These are phyloP conservation scores for Nitzschia sp. DNA, from an alignment of 108 stramenopile genomes.

Conservation along the genomic window DNA sequence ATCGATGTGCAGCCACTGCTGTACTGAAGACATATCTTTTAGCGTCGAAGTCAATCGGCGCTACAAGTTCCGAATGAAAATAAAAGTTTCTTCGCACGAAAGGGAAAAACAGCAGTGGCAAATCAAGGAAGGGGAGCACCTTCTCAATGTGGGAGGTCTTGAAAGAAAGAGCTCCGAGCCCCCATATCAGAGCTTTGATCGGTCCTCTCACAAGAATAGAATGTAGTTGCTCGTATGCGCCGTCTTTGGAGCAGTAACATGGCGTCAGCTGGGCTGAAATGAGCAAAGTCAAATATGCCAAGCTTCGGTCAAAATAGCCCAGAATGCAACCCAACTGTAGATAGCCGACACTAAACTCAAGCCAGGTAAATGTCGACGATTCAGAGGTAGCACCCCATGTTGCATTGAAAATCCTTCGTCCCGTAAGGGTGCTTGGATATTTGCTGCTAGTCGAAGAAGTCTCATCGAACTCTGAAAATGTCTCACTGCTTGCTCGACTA, in stretches of 20 bases:
- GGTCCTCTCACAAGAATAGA: conserved; percentile 43
- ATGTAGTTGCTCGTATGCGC: conserved; percentile 52
- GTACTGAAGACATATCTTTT: conserved; percentile 80
- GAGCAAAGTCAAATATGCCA: conserved; percentile 61
- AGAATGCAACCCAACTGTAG: conserved; percentile 68
- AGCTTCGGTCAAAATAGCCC: conserved; percentile 63
- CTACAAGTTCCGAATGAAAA: conserved; percentile 69
- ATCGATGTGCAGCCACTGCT: conserved; percentile 70
- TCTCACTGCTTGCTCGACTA: conserved; percentile 18
- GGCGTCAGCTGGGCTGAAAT: conserved; percentile 62
- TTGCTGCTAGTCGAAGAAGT: conserved; percentile 1
- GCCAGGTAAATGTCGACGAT: conserved; percentile 64
- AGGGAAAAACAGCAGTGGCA: conserved; percentile 85
- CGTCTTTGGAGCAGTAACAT: conserved; percentile 27
- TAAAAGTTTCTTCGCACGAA: conserved; percentile 71
- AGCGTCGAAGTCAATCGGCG: conserved; percentile 66
- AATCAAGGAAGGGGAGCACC: conserved; percentile 63
- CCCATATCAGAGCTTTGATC: conserved; percentile 34
- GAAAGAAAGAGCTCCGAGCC: conserved; percentile 30
- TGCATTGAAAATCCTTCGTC: conserved; percentile 53
- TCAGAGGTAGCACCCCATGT: conserved; percentile 69
- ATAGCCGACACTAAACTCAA: conserved; percentile 65
- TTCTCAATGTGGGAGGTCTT: conserved; percentile 17
- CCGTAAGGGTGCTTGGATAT: neutral
- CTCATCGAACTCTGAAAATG: conserved; percentile 15